Conservation (phyloP, 148 eudicot genomes). For the Chenopodium album region DNA sequence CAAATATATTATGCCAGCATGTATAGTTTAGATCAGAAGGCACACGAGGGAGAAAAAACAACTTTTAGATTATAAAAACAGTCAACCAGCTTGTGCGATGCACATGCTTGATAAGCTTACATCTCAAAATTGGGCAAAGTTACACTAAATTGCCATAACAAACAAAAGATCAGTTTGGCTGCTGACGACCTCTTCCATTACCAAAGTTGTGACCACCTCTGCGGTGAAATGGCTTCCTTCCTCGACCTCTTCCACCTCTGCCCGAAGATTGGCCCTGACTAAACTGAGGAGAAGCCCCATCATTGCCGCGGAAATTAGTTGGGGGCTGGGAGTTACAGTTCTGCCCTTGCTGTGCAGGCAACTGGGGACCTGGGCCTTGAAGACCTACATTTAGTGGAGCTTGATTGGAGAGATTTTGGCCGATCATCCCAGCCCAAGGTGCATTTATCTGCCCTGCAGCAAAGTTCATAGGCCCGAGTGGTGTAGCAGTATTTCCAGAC, state of each 20-base stretch:
- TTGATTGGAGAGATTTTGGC: slow-evolving; percentile 42
- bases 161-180: slow-evolving; percentile 17
- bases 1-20: neutral
- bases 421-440: slow-evolving; percentile 40
- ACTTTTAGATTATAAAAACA: neutral
- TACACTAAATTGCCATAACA: neutral
- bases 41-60: neutral
- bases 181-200: slow-evolving; percentile 52
- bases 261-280: slow-evolving; percentile 40
- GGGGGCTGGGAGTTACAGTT: slow-evolving; percentile 21
- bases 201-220: slow-evolving; percentile 59
- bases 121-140: slow-evolving; percentile 9
- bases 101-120: neutral
- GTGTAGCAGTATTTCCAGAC: slow-evolving; percentile 22
- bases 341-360: slow-evolving; percentile 32
- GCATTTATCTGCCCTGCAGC: slow-evolving; percentile 37
- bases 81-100: neutral
- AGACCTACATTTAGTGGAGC: slow-evolving; percentile 34
- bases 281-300: slow-evolving; percentile 34
- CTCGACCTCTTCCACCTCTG: slow-evolving; percentile 52
- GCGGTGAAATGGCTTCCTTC: slow-evolving; percentile 41
- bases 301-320: slow-evolving; percentile 27
- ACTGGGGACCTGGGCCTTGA: slow-evolving; percentile 35
- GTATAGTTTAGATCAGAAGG: neutral
- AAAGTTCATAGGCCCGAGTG: slow-evolving; percentile 41